These are phyloP conservation scores for Pseudopyricularia cyperi DNA, from an alignment of 2,329 filamentous ascomycete species.

Conservation along the genomic window DNA sequence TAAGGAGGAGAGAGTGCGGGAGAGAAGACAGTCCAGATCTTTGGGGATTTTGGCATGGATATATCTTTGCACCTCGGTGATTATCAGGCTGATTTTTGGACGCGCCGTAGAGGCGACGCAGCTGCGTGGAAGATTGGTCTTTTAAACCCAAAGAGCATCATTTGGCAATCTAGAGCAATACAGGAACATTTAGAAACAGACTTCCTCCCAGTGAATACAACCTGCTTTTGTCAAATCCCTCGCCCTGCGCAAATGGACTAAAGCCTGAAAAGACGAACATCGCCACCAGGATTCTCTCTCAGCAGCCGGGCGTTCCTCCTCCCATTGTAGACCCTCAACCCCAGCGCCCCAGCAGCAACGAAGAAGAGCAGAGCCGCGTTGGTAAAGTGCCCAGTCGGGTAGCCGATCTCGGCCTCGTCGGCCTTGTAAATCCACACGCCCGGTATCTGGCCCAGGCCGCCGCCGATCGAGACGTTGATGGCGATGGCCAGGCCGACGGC, in stretches of 20 bases:
- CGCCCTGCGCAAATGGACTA: background rate
- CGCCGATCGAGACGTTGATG: slow-evolving; percentile 41
- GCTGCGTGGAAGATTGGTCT: no score
- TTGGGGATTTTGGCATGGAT: no score
- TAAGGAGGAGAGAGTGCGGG: background rate
- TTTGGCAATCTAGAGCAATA: no score
- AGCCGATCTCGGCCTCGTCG: slow-evolving; percentile 33
- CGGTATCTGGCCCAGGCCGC: slow-evolving; percentile 38
- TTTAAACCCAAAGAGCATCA: no score
- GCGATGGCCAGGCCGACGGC: slow-evolving; percentile 41
- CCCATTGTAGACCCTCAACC: slow-evolving; percentile 30
- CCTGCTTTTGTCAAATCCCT: background rate
- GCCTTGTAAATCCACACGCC: slow-evolving; percentile 48
- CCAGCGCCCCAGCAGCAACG: slow-evolving; percentile 28
- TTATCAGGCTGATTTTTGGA: no score
- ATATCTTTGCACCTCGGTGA: no score
- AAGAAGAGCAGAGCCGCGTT: slow-evolving; percentile 38
- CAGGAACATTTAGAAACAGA: background rate
- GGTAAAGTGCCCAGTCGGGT: slow-evolving; percentile 43
- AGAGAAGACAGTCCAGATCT: no score
- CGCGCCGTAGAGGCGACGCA: no score
- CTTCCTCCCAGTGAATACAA: no score
- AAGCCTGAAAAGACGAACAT: slow-evolving; percentile 4
- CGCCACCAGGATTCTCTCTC: slow-evolving; percentile 1
- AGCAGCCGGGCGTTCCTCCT: slow-evolving; percentile 10